Evolutionary conservation across 2,329 filamentous ascomycete species (phyloP), one percentile per base, ranked within the genome.

Genomic region (Thelonectria rubi): DNA sequence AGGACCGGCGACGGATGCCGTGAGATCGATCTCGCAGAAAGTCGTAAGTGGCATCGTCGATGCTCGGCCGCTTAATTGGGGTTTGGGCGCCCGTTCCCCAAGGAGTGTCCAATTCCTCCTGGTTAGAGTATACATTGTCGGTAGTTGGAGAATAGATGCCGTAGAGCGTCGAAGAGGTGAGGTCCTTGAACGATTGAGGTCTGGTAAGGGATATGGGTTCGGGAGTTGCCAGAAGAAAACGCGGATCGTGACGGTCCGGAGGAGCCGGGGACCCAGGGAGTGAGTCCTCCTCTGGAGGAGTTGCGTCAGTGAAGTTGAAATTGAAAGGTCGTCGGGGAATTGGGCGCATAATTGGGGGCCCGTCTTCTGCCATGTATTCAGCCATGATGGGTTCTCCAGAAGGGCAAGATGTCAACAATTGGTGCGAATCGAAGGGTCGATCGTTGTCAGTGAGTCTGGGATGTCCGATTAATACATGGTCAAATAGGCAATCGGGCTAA

Each of bases 81-180:
- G 91, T 92, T 73, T 91, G 86, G 32, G 90, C 86, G 37, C 92
- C 92, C 0, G 88, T 91, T 21, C 90, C 92, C 89, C 90, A 95
- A 2, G 92, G 92, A 11, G 90, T 93, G 57, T 84, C 81, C 3
- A 83, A 77, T 64, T 89, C 88, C 66, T 87, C 86, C 61, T 72
- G 66, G 45, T 78, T 74, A 15, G 72, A 72, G 55, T 75, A 75
- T 60, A 74, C 73, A 71, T 81, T 76, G 67, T 84, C 78, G 32
- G 84, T 83, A 1, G 86, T 86, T 7, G 88, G 88, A 11, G 88
- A 89, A 81, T 97, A 99, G 72, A 99, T 99, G 56, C 95, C 94
- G 69, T 91, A 91, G 5, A 99, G 85, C 0, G 95, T 97, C 2
- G 93, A 94, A 10, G 91, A 90, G 4, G 93, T 97, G 62, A 99